Evolutionary conservation across 2,329 filamentous ascomycete species (phyloP).

Genomic region (Cordyceps javanica): DNA sequence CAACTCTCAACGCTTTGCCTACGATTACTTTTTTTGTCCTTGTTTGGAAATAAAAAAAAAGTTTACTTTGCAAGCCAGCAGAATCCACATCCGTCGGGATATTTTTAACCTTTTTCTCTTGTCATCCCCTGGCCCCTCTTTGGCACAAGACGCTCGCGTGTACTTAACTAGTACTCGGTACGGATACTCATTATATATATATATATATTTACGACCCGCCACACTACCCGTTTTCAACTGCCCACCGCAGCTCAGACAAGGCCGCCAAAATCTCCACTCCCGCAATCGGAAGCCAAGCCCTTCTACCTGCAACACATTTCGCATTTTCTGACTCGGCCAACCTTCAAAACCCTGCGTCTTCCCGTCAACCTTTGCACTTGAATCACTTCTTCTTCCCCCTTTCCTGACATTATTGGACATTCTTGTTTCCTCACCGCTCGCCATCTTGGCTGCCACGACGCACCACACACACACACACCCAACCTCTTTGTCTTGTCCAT

Average conservation of each 20-base stretch:
- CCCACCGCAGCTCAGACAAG: neutral
- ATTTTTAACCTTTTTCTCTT: neutral
- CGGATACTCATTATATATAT: too few relatives aligned
- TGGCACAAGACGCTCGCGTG: slow-evolving; percentile 5
- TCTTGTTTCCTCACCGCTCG: neutral
- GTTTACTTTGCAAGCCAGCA: neutral
- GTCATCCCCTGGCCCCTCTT: neutral
- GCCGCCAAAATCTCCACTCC: neutral
- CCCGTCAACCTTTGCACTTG: neutral
- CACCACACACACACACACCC: neutral
- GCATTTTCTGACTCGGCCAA: neutral
- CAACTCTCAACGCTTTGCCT: neutral
- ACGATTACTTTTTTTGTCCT: too few relatives aligned
- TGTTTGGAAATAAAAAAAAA: neutral
- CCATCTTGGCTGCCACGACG: neutral
- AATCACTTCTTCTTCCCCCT: neutral
- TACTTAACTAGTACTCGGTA: too few relatives aligned
- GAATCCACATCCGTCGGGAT: neutral
- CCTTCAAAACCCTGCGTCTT: neutral
- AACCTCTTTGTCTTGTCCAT: neutral
- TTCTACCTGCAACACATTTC: neutral
- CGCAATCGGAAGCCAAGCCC: slow-evolving; percentile 10
- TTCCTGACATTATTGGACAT: neutral
- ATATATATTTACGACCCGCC: neutral
- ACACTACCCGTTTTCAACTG: slow-evolving; percentile 11